Base-by-base conservation (phyloP, 2,329 filamentous ascomycete species). In the Pezicula radicicola region DNA sequence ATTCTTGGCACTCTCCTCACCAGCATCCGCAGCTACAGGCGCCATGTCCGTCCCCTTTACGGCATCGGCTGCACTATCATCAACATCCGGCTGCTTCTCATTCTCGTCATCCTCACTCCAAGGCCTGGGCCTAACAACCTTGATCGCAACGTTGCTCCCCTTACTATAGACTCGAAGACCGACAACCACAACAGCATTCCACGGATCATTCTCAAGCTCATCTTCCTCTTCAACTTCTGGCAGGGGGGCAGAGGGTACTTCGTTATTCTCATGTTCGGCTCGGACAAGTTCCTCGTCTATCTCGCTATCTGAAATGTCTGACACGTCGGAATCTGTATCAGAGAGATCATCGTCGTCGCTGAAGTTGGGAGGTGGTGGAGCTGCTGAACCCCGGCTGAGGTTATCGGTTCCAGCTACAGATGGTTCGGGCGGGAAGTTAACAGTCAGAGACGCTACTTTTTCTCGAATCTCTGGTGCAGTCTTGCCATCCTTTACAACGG, bases 171-270 rank as follows among this genome's bases (percentile, higher is more conserved):
- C 77, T 4, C 81, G 75, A 48, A 86, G 69, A 0, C 83, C 82
- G 0, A 86, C 75, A 16, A 85, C 78, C 48, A 76, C 79, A 43
- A 85, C 75, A 4, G 83, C 82, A 62, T 85, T 85, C 83, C 83
- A 86, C 1, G 80, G 78, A 21, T 80, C 75, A 21, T 73, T 70
- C 55, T 80, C 75, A 46, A 77, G 78, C 51, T 83, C 79, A 56
- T 81, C 79, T 9, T 73, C 73, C 18, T 79, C 76, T 36, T 25
- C 25, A 25, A 79, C 78, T 2, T 72, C 68, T 6, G 72, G 70
- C 4, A 64, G 57, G 0, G 69, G 65, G 1, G 70, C 61, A 8
- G 60, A 57, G 1, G 55, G 47, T 15, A 54, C 18, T 35, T 30
- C 18, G 10, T 45, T 30, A n/a, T 28, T 40, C 53, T 25, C 49